Evolutionary conservation across 2,329 filamentous ascomycete species (phyloP).

Genomic region (Pseudofabraea citricarpa): DNA sequence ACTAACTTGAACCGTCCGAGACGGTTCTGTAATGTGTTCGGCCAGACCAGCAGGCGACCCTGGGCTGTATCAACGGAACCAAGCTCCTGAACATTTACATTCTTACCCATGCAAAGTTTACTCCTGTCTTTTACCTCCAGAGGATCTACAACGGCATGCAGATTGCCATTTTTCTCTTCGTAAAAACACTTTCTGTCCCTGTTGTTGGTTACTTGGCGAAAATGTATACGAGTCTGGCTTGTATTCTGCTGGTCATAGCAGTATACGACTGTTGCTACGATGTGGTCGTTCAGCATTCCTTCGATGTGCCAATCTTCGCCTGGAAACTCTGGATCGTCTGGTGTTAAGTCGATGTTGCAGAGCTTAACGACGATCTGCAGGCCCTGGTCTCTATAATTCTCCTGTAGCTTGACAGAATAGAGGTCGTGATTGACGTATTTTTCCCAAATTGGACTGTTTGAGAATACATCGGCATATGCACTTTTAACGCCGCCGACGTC

Average conservation of each 20-base stretch:
- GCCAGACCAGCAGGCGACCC: constrained; percentile 37
- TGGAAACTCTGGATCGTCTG: constrained; percentile 45
- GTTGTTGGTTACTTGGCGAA: constrained; percentile 27
- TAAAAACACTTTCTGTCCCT: background rate
- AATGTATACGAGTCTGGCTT: constrained; percentile 34
- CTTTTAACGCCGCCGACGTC: no score
- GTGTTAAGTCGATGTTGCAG: constrained; percentile 49
- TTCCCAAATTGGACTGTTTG: no score
- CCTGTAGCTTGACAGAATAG: background rate
- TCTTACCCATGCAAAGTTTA: background rate
- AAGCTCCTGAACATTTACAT: constrained; percentile 30
- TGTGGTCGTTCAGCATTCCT: constrained; percentile 44
- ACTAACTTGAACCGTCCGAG: constrained; percentile 43
- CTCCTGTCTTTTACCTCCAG: background rate
- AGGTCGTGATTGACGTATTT: background rate
- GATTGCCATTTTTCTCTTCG: background rate
- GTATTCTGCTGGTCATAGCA: constrained; percentile 45
- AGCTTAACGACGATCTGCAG: constrained; percentile 61
- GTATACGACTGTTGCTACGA: constrained; percentile 46
- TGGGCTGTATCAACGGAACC: constrained; percentile 30
- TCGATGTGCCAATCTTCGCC: constrained; percentile 39
- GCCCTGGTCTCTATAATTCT: constrained; percentile 21
- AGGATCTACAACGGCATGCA: background rate
- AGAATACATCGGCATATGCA: no score
- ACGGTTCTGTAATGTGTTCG: constrained; percentile 40